Base-by-base conservation (phyloP, 805 yeast species). In the Wickerhamomyces canadensis region DNA sequence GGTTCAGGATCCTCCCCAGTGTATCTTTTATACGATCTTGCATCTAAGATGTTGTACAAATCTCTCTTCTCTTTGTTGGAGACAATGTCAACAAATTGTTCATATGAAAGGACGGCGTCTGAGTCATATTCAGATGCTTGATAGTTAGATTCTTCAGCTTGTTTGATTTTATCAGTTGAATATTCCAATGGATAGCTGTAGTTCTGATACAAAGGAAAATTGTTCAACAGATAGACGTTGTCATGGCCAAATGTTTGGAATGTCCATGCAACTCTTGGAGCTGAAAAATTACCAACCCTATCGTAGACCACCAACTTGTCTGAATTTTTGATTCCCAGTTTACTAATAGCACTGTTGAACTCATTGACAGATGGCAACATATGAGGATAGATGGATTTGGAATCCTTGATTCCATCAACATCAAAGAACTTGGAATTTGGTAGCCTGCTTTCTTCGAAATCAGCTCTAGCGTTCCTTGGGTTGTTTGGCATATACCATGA, bases 261-360 rank as follows among this genome's bases (percentile, higher is more conserved):
- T 48, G 89, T 86, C 96, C 97, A 93, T 0, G 88, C 89, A 14
- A 84, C 94, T 47, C 98, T 72, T 27, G 97, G 96, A 2, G 89
- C 78, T 29, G 95, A 80, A 58, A 91, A 87, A 44, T 84, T 79
- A 2, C 95, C 95, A 34, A 73, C 71, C 46, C 79, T 78, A 60
- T 93, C 98, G 58, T 93, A 93, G 11, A 93, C 76, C 10, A 93
- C 81, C 27, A 93, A 55, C 12, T 67, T 62, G 47, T 89, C 93
- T 34, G 65, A 61, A 19, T 62, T 62, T 4, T 52, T 45, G 21
- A 85, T 53, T 1, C 93, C 93, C 41, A 86, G 58, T 13, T 70
- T 52, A 10, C 72, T 60, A 48, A 80, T 66, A 1, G 74, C 70
- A 5, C 51, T 33, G 35, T 75, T 74, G 59, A 87, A 91, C 4